phyloP scores from a whole-genome alignment of 2,329 filamentous ascomycete species.

The Xylaria polymorpha region DNA sequence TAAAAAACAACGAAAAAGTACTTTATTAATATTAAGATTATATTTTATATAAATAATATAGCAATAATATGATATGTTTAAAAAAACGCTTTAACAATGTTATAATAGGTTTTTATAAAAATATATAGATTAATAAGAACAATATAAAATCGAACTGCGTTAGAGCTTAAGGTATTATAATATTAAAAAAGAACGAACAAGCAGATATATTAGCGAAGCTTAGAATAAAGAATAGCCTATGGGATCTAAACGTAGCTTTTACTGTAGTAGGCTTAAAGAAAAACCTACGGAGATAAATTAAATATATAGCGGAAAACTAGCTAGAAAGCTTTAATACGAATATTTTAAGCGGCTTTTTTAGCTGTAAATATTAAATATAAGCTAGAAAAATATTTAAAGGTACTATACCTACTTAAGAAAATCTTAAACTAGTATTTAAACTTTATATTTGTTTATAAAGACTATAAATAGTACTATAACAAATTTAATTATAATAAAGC shows the following conservation, averaged over 20 bases:
- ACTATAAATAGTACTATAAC: conserved; percentile 14
- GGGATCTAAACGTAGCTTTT: not conserved
- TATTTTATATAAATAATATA: conserved; percentile 13
- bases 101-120: conserved; percentile 18
- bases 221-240: not conserved
- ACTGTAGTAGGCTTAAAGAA: not conserved
- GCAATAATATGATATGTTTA: not conserved
- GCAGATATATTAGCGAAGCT: not conserved
- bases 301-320: conserved; percentile 2
- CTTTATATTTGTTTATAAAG: conserved; percentile 3
- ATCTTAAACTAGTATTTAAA: conserved; percentile 12
- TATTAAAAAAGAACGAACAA: conserved; percentile 2
- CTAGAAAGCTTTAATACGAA: not conserved
- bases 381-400: conserved; percentile 2
- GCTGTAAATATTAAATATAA: conserved; percentile 1
- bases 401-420: not conserved
- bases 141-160: not conserved
- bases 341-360: not conserved
- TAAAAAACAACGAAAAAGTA: conserved; percentile 1
- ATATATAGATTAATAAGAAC: not conserved
- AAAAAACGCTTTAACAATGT: conserved; percentile 3
- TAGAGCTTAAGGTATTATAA: conserved; percentile 6
- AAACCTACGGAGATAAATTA: not conserved
- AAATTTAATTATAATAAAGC: conserved; percentile 11
- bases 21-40: conserved; percentile 2